Evolutionary conservation across 202 grass and related monocot species (phyloP).

Genomic region (Setaria italica): DNA sequence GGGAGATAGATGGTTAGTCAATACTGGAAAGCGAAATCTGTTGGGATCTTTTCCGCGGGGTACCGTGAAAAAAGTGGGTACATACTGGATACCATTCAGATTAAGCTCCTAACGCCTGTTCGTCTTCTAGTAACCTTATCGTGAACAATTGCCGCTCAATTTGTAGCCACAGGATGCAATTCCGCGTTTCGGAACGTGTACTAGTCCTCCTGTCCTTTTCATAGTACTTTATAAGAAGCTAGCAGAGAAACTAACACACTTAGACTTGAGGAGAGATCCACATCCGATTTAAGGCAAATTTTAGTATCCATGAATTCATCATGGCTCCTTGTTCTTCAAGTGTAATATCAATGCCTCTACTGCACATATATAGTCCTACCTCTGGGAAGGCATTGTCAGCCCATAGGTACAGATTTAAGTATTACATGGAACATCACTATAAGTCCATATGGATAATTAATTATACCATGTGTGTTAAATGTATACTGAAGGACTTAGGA

Average conservation of each 20-base stretch:
- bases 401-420: neutral
- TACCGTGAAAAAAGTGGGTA: neutral
- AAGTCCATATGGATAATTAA: neutral
- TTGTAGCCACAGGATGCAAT: neutral
- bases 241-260: neutral
- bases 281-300: neutral
- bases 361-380: neutral
- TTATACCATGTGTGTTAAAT: constrained; percentile 12
- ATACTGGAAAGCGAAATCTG: neutral
- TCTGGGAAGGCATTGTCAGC: neutral
- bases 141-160: neutral
- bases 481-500: neutral
- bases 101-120: neutral
- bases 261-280: neutral
- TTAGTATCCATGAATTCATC: neutral
- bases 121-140: neutral
- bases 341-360: neutral
- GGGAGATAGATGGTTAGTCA: neutral
- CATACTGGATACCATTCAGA: neutral
- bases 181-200: neutral
- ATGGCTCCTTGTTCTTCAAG: constrained; percentile 1
- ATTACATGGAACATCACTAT: neutral
- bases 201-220: constrained; percentile 1
- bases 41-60: neutral
- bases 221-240: neutral